These are phyloP conservation scores for Aspergillus tanneri DNA, from an alignment of 2,329 filamentous ascomycete genomes.

Conservation along the genomic window DNA sequence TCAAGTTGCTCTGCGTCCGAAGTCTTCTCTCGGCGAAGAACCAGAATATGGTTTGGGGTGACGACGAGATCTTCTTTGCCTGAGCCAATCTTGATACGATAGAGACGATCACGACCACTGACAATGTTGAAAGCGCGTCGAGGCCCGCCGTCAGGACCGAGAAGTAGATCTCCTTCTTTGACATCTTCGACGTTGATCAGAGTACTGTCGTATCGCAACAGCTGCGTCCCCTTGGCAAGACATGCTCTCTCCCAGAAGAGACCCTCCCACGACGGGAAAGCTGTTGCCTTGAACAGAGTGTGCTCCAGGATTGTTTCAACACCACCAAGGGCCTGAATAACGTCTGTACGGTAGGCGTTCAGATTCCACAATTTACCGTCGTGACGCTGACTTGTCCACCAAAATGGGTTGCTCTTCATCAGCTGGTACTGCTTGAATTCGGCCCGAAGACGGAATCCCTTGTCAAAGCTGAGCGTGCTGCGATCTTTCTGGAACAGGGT, in stretches of 20 bases:
- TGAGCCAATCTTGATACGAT: constrained; percentile 49
- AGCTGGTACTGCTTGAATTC: constrained; percentile 99
- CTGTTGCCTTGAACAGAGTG: constrained; percentile 93
- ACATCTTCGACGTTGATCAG: constrained; percentile 51
- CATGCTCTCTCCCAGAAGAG: constrained; percentile 79
- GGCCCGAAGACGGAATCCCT: constrained; percentile 90
- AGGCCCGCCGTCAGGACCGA: constrained; percentile 51
- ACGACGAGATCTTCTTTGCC: constrained; percentile 51
- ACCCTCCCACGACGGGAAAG: constrained; percentile 95
- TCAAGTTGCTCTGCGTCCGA: constrained; percentile 13
- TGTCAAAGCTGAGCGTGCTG: constrained; percentile 96
- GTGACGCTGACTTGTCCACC: constrained; percentile 97
- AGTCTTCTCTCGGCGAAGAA: constrained; percentile 42
- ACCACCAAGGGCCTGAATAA: constrained; percentile 92
- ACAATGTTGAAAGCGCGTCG: constrained; percentile 54
- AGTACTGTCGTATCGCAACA: constrained; percentile 47
- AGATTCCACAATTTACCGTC: constrained; percentile 98
- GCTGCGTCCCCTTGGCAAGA: constrained; percentile 46
- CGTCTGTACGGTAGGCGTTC: constrained; percentile 92
- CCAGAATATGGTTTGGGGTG: constrained; percentile 51
- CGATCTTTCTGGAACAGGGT: constrained; percentile 98
- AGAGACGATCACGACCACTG: constrained; percentile 49
- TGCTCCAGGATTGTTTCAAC: constrained; percentile 98
- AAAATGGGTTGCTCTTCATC: constrained; percentile 99
- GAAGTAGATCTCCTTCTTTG: constrained; percentile 50